A percentile compares a stretch with the other conserved stretches of the same genome.
phyloP scores from a whole-genome alignment of 306 rosid genomes.

The Macrotyloma uniflorum region DNA sequence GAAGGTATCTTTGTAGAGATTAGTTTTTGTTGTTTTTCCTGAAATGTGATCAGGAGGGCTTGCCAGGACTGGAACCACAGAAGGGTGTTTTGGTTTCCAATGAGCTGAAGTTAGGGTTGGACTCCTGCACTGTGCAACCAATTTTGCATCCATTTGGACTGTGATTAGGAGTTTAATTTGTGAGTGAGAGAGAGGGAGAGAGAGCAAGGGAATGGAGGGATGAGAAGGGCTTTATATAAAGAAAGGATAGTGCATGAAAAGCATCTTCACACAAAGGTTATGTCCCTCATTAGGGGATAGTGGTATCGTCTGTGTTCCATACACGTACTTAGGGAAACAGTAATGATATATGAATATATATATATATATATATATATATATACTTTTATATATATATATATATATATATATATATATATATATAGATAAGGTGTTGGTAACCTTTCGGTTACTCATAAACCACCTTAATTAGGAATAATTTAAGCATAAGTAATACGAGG shows the following conservation, averaged over 20 bases:
- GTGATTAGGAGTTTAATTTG: background rate
- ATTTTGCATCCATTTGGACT: constrained; percentile 65
- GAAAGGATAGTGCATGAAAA: constrained; percentile 7
- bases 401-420: too few species aligned
- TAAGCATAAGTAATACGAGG: too few species aligned
- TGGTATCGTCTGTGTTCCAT: background rate
- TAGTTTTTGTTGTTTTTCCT: constrained; percentile 41
- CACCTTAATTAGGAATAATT: too few species aligned
- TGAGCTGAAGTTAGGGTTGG: constrained; percentile 35
- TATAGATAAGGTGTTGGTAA: too few species aligned
- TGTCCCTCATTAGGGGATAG: background rate
- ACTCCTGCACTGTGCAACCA: constrained; percentile 29
- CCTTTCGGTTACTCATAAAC: too few species aligned
- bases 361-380: too few species aligned
- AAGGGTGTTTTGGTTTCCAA: constrained; percentile 35
- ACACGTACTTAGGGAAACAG: too few species aligned
- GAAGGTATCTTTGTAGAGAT: constrained; percentile 61
- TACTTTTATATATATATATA: too few species aligned
- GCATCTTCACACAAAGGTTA: constrained; percentile 19
- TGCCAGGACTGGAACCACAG: constrained; percentile 51
- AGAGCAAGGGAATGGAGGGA: background rate
- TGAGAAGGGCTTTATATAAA: background rate
- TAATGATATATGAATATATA: too few species aligned
- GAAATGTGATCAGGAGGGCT: constrained; percentile 41
- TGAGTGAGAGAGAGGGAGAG: background rate